A percentile compares a stretch with the other conserved stretches of the same genome.
These are phyloP conservation scores for Ophiostoma novo-ulmi DNA, from an alignment of 2,329 filamentous ascomycete genomes.

Conservation along the genomic window DNA sequence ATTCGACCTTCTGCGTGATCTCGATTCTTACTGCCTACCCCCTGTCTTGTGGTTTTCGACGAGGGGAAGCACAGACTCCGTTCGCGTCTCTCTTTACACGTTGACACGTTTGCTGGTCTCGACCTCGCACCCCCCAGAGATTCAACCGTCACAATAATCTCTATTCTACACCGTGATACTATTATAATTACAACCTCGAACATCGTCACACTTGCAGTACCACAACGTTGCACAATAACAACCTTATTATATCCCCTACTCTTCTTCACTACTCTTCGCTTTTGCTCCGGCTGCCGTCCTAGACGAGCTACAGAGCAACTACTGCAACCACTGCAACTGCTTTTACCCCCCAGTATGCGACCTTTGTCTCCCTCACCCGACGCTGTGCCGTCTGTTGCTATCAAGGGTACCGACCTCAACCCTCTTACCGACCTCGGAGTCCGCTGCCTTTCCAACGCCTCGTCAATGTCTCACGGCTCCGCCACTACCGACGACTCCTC, in stretches of 20 bases:
- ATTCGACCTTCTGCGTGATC: neutral
- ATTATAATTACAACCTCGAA: neutral
- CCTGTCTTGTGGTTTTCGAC: constrained; percentile 15
- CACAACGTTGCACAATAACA: neutral
- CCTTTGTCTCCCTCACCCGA: constrained; percentile 61
- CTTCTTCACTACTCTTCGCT: neutral
- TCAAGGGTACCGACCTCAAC: constrained; percentile 11
- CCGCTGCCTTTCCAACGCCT: constrained; percentile 58
- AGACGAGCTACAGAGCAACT: constrained; percentile 2
- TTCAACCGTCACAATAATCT: neutral
- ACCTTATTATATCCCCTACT: neutral
- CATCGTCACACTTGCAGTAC: neutral
- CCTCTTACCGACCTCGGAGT: constrained; percentile 51
- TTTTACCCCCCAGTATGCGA: constrained; percentile 30
- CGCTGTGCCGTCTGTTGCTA: constrained; percentile 54
- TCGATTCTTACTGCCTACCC: neutral
- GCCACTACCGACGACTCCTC: constrained; percentile 44
- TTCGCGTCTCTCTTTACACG: constrained; percentile 10
- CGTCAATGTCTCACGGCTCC: constrained; percentile 54
- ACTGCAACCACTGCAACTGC: neutral
- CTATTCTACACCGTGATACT: neutral
- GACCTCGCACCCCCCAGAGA: neutral
- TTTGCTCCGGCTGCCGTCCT: neutral
- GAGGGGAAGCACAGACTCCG: constrained; percentile 14
- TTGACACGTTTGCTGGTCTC: constrained; percentile 7